These are phyloP conservation scores for Phytophthora agathidicida DNA, from an alignment of 352 stramenopile genomes.

Conservation along the genomic window DNA sequence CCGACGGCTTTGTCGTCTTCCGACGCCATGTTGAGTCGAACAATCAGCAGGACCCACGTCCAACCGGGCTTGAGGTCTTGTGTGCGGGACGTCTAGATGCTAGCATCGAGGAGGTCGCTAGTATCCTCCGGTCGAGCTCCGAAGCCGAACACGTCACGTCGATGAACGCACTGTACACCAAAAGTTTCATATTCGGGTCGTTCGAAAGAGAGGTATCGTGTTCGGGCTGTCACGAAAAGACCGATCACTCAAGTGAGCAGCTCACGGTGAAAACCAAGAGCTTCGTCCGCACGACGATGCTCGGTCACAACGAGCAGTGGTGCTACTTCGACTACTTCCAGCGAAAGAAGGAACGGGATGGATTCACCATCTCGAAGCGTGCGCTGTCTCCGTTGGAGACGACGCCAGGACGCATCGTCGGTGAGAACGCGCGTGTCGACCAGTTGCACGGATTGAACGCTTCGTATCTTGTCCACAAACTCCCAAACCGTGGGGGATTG, in stretches of 20 bases:
- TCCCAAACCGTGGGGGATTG: constrained; percentile 8
- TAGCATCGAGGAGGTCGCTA: constrained; percentile 31
- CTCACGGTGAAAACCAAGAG: constrained; percentile 33
- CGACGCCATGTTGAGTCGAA: neutral
- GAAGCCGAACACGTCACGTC: constrained; percentile 29
- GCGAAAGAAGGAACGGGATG: constrained; percentile 6
- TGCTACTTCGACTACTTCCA: constrained; percentile 38
- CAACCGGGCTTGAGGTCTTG: constrained; percentile 18
- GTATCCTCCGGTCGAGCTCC: constrained; percentile 16
- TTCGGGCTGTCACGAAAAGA: constrained; percentile 1
- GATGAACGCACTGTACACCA: constrained; percentile 42
- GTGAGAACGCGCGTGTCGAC: constrained; percentile 8
- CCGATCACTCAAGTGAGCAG: constrained; percentile 4
- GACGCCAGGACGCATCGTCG: constrained; percentile 3
- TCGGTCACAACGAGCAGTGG: constrained; percentile 38
- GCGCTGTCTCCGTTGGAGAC: constrained; percentile 15
- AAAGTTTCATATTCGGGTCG: constrained; percentile 39
- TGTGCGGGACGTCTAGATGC: constrained; percentile 22
- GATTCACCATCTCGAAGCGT: constrained; percentile 28
- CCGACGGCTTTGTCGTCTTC: constrained; percentile 17
- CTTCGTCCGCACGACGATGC: constrained; percentile 16
- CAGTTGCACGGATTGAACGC: constrained; percentile 30
- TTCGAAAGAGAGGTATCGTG: constrained; percentile 23
- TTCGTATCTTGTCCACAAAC: constrained; percentile 23
- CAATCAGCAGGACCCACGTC: constrained; percentile 2